Evolutionary conservation across 345 rosid genomes (phyloP), one percentile per base, ranked within the genome.

Genomic region (Euphorbia peplus): DNA sequence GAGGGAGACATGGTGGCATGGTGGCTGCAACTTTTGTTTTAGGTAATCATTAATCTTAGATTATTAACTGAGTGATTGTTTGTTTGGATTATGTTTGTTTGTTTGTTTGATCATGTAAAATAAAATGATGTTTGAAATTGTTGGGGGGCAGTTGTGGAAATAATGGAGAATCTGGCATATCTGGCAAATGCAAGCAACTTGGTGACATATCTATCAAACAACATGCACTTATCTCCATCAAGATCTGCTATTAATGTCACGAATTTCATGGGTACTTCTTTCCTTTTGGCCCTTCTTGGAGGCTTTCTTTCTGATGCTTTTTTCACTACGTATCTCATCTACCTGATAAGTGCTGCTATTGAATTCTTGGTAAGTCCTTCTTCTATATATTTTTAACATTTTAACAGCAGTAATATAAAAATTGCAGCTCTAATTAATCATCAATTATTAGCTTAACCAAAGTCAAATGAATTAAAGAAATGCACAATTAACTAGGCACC

Each of bases 251-350:
- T 84, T 56, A 76, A 81, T 67, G 93, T 87, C 75, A 87, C 96
- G 47, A 87, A 82, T 72, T 90, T 90, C 90, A 87, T 90, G 93
- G 96, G 96, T 29, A 90, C 96, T 9, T 86, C 96, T 66, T 90
- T 90, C 73, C 87, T 90, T 65, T 73, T 86, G 66, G 91, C 93
- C 70, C 91, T 90, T 57, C 91, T 86, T 35, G 96, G 96, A 1
- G 96, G 96, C 60, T 90, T 90, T 83, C 84, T 87, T 24, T 84
- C 96, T 8, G 96, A 90, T 24, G 87, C 93, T 60, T 82, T 90
- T 79, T 81, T 81, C 80, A 83, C 88, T 16, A 79, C 91, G 70
- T 90, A 71, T 74, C 64, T 64, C 75, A 81, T 90, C 83, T 90
- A 78, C 82, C 80, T 87, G 70, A 78, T 82, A 68, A 84, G 93